These are phyloP conservation scores for Rosa lucieae DNA, from an alignment of 306 rosid genomes.

Conservation along the genomic window DNA sequence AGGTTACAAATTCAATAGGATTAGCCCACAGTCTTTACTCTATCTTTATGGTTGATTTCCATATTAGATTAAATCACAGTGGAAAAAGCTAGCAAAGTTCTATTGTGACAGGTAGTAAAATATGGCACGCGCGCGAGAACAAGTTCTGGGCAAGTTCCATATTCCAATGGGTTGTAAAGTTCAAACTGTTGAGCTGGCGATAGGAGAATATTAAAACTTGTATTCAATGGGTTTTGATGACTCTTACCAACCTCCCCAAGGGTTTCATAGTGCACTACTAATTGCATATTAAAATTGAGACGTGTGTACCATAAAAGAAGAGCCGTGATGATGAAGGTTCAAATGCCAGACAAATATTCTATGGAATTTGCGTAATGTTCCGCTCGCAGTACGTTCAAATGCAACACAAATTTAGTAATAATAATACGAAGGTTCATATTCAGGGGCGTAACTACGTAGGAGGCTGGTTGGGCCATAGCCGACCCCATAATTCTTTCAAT, in stretches of 20 bases:
- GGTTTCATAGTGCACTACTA: not conserved
- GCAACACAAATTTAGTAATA: not conserved
- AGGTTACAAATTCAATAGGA: constrained; percentile 22
- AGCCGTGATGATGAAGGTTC: not conserved
- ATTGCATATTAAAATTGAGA: not conserved
- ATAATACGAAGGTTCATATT: not conserved
- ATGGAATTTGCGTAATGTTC: not conserved
- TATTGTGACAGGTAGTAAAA: constrained; percentile 26
- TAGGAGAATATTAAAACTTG: not conserved
- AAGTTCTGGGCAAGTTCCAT: constrained; percentile 38
- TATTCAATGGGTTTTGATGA: not conserved
- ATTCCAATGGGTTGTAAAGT: constrained; percentile 48
- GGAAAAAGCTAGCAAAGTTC: constrained; percentile 19
- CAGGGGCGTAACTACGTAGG: too few species aligned
- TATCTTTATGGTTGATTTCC: constrained; percentile 4
- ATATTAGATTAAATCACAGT: constrained; percentile 15
- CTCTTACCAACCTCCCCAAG: constrained; percentile 20
- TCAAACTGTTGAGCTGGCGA: constrained; percentile 38
- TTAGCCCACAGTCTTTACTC: constrained; percentile 24
- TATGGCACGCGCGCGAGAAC: constrained; percentile 14
- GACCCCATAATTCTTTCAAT: too few species aligned
- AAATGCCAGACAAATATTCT: not conserved
- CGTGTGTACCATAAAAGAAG: not conserved
- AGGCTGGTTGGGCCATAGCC: too few species aligned
- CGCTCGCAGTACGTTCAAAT: not conserved